These are phyloP conservation scores for Cantharellus cinnabarinus DNA, from an alignment of 768 basidiomycete species.

Conservation along the genomic window DNA sequence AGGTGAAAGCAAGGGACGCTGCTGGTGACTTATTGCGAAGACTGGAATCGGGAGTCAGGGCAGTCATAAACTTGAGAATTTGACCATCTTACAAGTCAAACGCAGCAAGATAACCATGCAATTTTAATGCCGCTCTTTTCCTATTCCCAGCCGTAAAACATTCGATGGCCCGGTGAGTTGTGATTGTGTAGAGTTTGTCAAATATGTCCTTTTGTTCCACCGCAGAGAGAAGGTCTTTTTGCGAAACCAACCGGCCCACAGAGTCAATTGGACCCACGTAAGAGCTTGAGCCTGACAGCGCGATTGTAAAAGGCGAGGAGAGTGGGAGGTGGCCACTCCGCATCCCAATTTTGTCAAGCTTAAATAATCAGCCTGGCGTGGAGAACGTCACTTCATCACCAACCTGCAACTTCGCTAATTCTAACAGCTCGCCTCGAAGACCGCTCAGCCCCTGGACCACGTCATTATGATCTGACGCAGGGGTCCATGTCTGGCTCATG, in stretches of 20 bases:
- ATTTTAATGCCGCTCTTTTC: conserved; percentile 63
- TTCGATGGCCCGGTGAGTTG: conserved; percentile 69
- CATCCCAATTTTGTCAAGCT: conserved; percentile 80
- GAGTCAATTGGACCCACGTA: conserved; percentile 1
- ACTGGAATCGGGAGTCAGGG: no score
- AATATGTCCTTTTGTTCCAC: conserved; percentile 38
- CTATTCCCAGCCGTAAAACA: conserved; percentile 68
- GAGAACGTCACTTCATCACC: conserved; percentile 4
- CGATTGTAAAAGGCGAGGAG: conserved; percentile 45
- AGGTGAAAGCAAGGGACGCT: conserved; percentile 31
- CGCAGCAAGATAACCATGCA: conserved; percentile 73
- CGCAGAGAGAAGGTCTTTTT: conserved; percentile 37
- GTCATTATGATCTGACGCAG: conserved; percentile 21
- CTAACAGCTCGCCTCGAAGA: conserved; percentile 70
- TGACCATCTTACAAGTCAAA: conserved; percentile 53
- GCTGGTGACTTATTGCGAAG: conserved; percentile 40
- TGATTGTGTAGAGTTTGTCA: conserved; percentile 51
- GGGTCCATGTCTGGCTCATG: conserved; percentile 50
- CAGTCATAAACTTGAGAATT: no score
- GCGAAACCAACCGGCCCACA: conserved; percentile 17
- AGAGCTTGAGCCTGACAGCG: conserved; percentile 15
- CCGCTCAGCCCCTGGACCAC: conserved; percentile 42
- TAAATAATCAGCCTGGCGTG: conserved; percentile 4
- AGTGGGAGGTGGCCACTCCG: conserved; percentile 48
- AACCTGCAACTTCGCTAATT: conserved; percentile 79